Conservation (phyloP, 495 filamentous ascomycete genomes). For the Cladorrhinum samala region DNA sequence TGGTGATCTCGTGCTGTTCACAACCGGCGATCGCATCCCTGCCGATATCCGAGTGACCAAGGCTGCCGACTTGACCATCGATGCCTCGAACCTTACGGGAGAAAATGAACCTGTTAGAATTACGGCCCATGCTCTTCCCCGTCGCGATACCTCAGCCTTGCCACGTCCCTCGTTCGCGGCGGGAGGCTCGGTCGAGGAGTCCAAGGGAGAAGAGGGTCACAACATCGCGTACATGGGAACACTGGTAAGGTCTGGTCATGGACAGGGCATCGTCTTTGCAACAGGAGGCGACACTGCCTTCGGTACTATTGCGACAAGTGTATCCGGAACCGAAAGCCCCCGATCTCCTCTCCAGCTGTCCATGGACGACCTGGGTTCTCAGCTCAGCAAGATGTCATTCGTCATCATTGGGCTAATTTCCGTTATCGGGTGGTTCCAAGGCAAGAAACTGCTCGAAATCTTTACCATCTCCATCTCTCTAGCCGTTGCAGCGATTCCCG, state of each 20-base stretch:
- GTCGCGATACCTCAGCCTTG: too few species aligned
- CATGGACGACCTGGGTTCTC: conserved; percentile 94
- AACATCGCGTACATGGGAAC: conserved; percentile 99
- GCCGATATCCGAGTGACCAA: conserved; percentile 93
- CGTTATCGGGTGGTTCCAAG: conserved; percentile 79
- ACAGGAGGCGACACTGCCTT: conserved; percentile 92
- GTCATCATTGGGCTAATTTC: conserved; percentile 91
- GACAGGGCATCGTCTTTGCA: conserved; percentile 90
- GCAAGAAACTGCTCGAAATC: conserved; percentile 84
- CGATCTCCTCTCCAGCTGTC: conserved; percentile 87
- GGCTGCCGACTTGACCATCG: conserved; percentile 80
- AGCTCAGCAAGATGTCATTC: conserved; percentile 93
- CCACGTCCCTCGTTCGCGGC: conserved; percentile 15
- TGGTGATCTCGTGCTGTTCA: conserved; percentile 87
- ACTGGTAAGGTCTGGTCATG: conserved; percentile 90
- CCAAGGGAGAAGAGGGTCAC: conserved; percentile 31
- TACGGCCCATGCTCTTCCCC: conserved; percentile 61
- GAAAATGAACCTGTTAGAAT: conserved; percentile 92
- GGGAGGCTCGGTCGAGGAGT: conserved; percentile 14
- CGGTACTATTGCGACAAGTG: conserved; percentile 86
- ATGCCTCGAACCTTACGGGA: conserved; percentile 95
- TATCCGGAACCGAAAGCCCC: conserved; percentile 91
- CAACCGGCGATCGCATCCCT: conserved; percentile 92
- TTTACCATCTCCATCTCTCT: conserved; percentile 97
- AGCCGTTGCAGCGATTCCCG: conserved; percentile 93